Base-by-base conservation (phyloP, 2,329 filamentous ascomycete species). In the Plectosphaerella sp. region DNA sequence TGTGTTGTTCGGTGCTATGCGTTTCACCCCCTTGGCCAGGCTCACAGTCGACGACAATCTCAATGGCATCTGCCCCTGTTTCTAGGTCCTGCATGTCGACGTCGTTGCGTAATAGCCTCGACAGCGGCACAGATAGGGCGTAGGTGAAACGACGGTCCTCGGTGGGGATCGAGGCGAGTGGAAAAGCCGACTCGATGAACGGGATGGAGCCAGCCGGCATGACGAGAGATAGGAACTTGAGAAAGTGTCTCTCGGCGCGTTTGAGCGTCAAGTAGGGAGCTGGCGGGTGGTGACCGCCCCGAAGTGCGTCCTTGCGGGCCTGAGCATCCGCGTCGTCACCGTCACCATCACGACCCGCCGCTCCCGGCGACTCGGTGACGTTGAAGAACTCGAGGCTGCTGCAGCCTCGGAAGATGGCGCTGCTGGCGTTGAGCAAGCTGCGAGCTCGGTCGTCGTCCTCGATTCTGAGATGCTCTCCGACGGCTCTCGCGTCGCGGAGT, bases 331-430 rank as follows among this genome's bases (percentile, higher is more conserved):
- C 18, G n/a, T 43, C 41, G n/a, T 18, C 18, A 16, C 18, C 10
- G 11, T 43, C 41, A 4, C 41, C 41, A 9, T 43, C n/a, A 33
- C 28, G 28, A 12, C 28, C 28, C 28, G 28, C 28, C 28, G 28
- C 28, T 12, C 8, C 28, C 5, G 63, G 64, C 16, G 69, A 72
- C 61, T 89, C 86, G 2, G 85, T 85, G 15, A 88, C 72, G 59
- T 91, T 91, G 72, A 84, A 90, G 64, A 90, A 92, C 62, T 91
- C 88, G 56, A 87, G 80, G 58, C 89, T 91, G 11, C 85, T 86
- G 62, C 84, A 89, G 2, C 75, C 76, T 47, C 85, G 76, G 58
- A 88, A 83, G 15, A 87, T 77, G 2, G 76, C 71, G 20, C 74
- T 76, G 57, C 78, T 82, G 14, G 78, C 76, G 16, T 77, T 74